Evolutionary conservation across 2,329 filamentous ascomycete species (phyloP).

Genomic region (Cercospora sp.): DNA sequence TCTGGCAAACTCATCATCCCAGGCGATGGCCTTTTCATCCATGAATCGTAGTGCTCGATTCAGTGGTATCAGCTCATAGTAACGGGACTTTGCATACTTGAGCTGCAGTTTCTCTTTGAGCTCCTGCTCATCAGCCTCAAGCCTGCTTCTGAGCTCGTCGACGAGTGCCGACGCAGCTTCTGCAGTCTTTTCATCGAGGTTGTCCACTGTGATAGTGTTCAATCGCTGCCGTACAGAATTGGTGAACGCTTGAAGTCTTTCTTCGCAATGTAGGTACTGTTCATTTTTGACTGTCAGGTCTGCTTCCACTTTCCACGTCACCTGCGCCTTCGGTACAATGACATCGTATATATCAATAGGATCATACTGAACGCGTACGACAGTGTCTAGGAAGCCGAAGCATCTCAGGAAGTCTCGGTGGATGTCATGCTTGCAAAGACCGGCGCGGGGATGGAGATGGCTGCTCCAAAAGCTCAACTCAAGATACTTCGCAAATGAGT

Average conservation of each 20-base stretch:
- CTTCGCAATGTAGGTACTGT: conserved; percentile 77
- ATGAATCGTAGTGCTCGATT: conserved; percentile 86
- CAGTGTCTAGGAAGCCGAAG: conserved; percentile 84
- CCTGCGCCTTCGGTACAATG: conserved; percentile 81
- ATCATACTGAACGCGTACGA: conserved; percentile 88
- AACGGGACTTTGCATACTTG: conserved; percentile 89
- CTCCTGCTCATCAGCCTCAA: conserved; percentile 76
- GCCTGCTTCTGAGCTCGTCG: conserved; percentile 73
- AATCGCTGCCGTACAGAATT: conserved; percentile 79
- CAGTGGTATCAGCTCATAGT: conserved; percentile 94
- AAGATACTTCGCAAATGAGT: conserved; percentile 98
- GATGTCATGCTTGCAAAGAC: conserved; percentile 85
- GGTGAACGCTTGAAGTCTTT: conserved; percentile 84
- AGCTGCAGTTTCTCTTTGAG: conserved; percentile 79
- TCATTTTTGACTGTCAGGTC: conserved; percentile 92
- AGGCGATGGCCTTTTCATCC: conserved; percentile 88
- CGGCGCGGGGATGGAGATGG: conserved; percentile 71
- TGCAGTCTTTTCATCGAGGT: conserved; percentile 81
- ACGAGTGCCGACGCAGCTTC: conserved; percentile 81
- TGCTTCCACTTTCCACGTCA: conserved; percentile 97
- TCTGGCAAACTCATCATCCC: conserved; percentile 86
- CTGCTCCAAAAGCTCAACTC: conserved; percentile 96
- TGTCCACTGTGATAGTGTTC: conserved; percentile 86
- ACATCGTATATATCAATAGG: conserved; percentile 91
- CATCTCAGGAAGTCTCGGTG: conserved; percentile 90